These are phyloP conservation scores for Tuber calosporum DNA, from an alignment of 495 filamentous ascomycete genomes.

Conservation along the genomic window DNA sequence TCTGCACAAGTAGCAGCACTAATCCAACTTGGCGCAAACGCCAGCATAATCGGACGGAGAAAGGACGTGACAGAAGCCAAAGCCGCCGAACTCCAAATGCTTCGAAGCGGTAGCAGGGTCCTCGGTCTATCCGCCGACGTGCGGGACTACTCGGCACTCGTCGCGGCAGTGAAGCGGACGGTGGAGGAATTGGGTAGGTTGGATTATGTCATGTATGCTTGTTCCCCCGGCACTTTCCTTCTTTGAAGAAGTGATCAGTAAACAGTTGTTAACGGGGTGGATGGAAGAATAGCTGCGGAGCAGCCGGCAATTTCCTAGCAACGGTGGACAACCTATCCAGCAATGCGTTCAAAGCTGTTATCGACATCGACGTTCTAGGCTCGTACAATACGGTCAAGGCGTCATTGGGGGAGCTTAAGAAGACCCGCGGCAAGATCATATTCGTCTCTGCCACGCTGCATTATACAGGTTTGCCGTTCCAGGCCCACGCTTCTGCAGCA, in stretches of 20 bases:
- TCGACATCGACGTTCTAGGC: constrained; percentile 91
- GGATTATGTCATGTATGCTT: constrained; percentile 81
- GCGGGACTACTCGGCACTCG: constrained; percentile 49
- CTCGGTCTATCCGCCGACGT: constrained; percentile 84
- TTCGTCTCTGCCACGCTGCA: constrained; percentile 86
- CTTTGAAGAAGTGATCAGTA: neutral
- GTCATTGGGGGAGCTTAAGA: constrained; percentile 66
- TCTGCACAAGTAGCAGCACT: constrained; percentile 85
- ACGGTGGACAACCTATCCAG: constrained; percentile 70
- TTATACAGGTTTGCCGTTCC: constrained; percentile 73
- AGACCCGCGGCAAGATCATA: constrained; percentile 75
- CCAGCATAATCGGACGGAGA: constrained; percentile 86
- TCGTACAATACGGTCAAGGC: constrained; percentile 95
- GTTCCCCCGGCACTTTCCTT: neutral
- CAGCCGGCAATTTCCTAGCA: constrained; percentile 92
- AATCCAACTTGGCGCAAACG: constrained; percentile 84
- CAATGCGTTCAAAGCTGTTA: constrained; percentile 91
- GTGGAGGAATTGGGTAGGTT: constrained; percentile 74
- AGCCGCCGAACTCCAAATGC: constrained; percentile 72
- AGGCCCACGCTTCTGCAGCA: constrained; percentile 77
- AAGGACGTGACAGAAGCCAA: constrained; percentile 76
- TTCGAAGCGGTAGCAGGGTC: constrained; percentile 68
- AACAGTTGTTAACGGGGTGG: constrained; percentile 9
- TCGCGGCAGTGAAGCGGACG: constrained; percentile 67
- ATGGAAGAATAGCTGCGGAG: constrained; percentile 61